Conservation (phyloP, 1,284 basidiomycete species). For the Tilletiaria anomala region DNA sequence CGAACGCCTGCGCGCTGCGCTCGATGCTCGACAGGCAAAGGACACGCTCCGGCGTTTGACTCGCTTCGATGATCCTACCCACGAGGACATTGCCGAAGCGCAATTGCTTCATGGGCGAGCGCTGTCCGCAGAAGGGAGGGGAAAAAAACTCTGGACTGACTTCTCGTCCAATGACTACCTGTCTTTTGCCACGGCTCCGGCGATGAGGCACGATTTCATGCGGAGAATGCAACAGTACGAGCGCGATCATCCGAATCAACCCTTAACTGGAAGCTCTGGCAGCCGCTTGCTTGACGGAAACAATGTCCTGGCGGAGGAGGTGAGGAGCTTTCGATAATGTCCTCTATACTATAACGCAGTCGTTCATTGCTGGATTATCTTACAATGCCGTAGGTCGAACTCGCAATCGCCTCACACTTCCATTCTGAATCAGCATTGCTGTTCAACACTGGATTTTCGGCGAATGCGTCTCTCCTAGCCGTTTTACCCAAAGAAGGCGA, state of each 20-base stretch:
- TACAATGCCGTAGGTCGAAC: conserved; percentile 11
- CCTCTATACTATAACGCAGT: not conserved
- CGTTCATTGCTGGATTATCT: not conserved
- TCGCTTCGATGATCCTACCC: too few relatives aligned
- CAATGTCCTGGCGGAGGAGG: conserved; percentile 17
- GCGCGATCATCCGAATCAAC: conserved; percentile 33
- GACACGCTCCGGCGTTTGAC: too few relatives aligned
- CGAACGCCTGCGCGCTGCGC: too few relatives aligned
- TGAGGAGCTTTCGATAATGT: not conserved
- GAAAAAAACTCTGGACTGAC: too few relatives aligned
- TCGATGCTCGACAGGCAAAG: too few relatives aligned
- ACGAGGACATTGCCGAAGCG: too few relatives aligned
- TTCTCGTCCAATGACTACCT: conserved; percentile 91
- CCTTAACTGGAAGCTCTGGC: conserved; percentile 59
- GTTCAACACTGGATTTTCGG: conserved; percentile 91
- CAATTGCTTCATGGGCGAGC: too few relatives aligned
- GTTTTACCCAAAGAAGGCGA: conserved; percentile 67
- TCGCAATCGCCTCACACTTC: conserved; percentile 18
- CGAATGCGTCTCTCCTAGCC: conserved; percentile 77
- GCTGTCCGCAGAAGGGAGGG: too few relatives aligned
- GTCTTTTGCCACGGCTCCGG: conserved; percentile 55
- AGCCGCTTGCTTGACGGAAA: conserved; percentile 76
- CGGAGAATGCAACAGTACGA: not conserved
- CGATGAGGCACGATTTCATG: conserved; percentile 40
- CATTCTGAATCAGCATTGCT: conserved; percentile 51